Evolutionary conservation across 225 moss, liverwort and hornwort genomes (phyloP), one percentile per base, ranked within the genome.

Genomic region (Antitrichia curtipendula): DNA sequence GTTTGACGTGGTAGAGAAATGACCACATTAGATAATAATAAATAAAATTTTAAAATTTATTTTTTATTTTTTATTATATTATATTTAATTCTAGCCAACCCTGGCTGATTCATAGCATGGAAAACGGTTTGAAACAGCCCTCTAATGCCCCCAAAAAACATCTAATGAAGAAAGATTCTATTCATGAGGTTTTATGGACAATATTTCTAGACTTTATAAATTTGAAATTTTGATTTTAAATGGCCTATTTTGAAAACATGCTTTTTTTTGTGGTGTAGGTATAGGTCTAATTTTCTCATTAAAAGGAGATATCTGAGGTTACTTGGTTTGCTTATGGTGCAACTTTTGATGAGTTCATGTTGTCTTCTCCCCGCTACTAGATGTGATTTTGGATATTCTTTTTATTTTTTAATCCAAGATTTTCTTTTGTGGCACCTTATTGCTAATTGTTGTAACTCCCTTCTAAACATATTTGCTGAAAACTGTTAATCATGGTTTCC

Each of bases 341-440:
- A 94, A 77, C 80, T 92, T 69, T 31, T 90, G 53, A 94, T 94
- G 92, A 75, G 85, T 80, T 84, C 73, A 7, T 92, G 90, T 87
- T 94, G 94, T 74, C 89, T 94, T 54, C 92, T 94, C 22, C 88
- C 91, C 9, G 86, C 92, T 60, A 91, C 34, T n/a, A 80, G 94
- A 88, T 91, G 92, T 92, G 53, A 87, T 89, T 91, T 85, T 74
- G 11, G 19, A 31, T 81, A 17, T 40, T 57, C 17, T 78, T 32
- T 68, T 83, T 59, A 31, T 29, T 41, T 78, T 80, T 16, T n/a
- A 73, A 54, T 80, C 58, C 34, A 79, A 53, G 32, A 78, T 77
- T 23, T 10, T 54, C 9, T n/a, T 24, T 21, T 15, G 14, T 53
- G n/a, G 15, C 1, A 3, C n/a, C 24, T 53, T 16, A 75, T n/a